Conservation (phyloP, 768 basidiomycete genomes). For the Thelephora aurantiotincta region DNA sequence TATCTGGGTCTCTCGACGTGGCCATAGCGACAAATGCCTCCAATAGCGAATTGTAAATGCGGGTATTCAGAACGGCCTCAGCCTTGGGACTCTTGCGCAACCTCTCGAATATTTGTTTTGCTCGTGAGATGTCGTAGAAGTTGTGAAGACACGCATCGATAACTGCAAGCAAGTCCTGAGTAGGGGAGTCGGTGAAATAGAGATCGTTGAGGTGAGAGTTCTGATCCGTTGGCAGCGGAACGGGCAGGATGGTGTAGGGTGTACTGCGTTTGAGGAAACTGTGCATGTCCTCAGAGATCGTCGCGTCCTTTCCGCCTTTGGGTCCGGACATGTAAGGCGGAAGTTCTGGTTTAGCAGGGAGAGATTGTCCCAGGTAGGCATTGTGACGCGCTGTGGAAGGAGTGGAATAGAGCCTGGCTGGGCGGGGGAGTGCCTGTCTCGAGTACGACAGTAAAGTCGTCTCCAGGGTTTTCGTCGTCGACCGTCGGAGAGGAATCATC, state of each 20-base stretch:
- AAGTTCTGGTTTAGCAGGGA: conserved; percentile 23
- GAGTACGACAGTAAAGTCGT: conserved; percentile 42
- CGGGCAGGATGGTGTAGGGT: conserved; percentile 46
- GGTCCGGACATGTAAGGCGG: conserved; percentile 22
- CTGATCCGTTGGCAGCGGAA: conserved; percentile 43
- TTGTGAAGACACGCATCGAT: conserved; percentile 77
- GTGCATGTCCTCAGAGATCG: conserved; percentile 25
- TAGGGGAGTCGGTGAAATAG: conserved; percentile 50
- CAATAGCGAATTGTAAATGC: conserved; percentile 52
- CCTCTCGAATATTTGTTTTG: conserved; percentile 55
- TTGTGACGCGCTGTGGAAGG: conserved; percentile 41
- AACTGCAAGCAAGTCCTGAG: conserved; percentile 59
- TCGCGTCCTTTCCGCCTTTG: conserved; percentile 8
- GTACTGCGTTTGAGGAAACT: conserved; percentile 33
- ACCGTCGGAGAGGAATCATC: conserved; percentile 19
- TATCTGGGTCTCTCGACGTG: conserved; percentile 25
- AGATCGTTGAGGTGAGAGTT: conserved; percentile 26
- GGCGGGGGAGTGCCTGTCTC: conserved; percentile 52
- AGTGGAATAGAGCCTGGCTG: conserved; percentile 57
- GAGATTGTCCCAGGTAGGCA: conserved; percentile 26
- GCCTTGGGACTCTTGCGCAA: conserved; percentile 30
- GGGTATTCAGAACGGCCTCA: conserved; percentile 30
- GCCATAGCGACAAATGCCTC: conserved; percentile 52
- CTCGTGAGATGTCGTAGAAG: conserved; percentile 62
- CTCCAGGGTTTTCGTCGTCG: conserved; percentile 14